These are phyloP conservation scores for Isoetes engelmannii DNA, from an alignment of 83 land plant species.

Conservation along the genomic window DNA sequence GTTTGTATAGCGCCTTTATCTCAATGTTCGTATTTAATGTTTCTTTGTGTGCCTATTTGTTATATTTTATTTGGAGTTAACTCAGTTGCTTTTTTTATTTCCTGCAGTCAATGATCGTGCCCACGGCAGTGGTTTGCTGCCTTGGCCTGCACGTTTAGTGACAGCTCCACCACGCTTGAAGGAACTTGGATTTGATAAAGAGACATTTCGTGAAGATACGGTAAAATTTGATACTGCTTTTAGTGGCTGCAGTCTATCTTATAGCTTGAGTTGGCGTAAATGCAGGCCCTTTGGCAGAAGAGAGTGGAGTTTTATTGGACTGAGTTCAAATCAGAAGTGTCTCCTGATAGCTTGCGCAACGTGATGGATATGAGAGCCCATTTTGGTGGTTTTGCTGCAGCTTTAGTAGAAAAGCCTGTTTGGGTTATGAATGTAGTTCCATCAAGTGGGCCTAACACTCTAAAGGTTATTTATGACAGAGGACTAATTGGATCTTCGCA, in stretches of 20 bases:
- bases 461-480: conserved; percentile 73
- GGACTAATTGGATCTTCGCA: conserved; percentile 76
- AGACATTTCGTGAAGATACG: conserved; percentile 54
- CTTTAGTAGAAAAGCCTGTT: conserved; percentile 55
- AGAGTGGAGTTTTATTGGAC: conserved; percentile 79
- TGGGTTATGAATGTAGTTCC: conserved; percentile 98
- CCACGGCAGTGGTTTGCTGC: conserved; percentile 48
- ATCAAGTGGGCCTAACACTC: conserved; percentile 39
- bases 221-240: conserved; percentile 29
- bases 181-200: conserved; percentile 55
- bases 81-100: neutral
- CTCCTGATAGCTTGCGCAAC: conserved; percentile 63
- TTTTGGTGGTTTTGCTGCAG: conserved; percentile 90
- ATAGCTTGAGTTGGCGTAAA: conserved; percentile 1
- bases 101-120: conserved; percentile 40
- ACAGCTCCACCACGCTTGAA: conserved; percentile 66
- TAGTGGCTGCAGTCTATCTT: neutral
- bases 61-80: neutral
- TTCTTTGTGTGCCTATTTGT: neutral
- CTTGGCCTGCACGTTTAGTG: conserved; percentile 85
- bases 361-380: conserved; percentile 88
- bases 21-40: neutral
- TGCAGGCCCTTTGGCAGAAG: conserved; percentile 60
- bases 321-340: conserved; percentile 47
- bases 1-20: conserved; percentile 64